phyloP scores from a whole-genome alignment of 2,329 filamentous ascomycete genomes.

The Microthyrium microscopicum region DNA sequence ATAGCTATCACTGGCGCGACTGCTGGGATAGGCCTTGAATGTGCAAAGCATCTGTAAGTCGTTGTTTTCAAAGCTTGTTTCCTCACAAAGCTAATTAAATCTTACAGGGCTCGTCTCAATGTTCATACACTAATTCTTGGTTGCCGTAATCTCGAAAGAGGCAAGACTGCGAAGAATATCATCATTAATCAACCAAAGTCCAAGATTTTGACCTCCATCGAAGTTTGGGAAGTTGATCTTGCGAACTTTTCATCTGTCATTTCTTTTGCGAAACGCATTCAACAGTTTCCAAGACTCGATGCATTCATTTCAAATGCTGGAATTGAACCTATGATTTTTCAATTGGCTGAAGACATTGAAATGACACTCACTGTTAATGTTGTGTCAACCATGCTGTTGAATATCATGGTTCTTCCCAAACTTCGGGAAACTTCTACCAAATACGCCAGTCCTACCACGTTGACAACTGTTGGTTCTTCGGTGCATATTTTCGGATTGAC shows the following conservation, averaged over 20 bases:
- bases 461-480: too few relatives aligned
- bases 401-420: conserved; percentile 11
- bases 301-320: conserved; percentile 11
- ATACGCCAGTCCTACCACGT: too few relatives aligned
- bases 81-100: too few relatives aligned
- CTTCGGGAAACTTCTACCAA: conserved; percentile 8
- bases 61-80: too few relatives aligned
- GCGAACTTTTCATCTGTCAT: conserved; percentile 21
- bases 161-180: conserved; percentile 9
- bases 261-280: conserved; percentile 16
- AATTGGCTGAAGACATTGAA: conserved; percentile 13
- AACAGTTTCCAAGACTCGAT: conserved; percentile 8
- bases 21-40: neutral
- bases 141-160: conserved; percentile 20
- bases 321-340: conserved; percentile 8
- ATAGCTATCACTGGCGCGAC: neutral
- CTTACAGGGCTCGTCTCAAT: too few relatives aligned
- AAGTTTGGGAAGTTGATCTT: conserved; percentile 21
- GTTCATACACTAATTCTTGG: neutral
- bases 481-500: too few relatives aligned
- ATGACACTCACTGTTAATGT: conserved; percentile 15
- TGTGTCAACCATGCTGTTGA: conserved; percentile 13
- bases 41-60: neutral
- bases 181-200: neutral
- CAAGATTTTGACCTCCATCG: neutral